Percentiles rank a stretch among this genome's conserved stretches.
These are phyloP conservation scores for Clonostachys solani DNA, from an alignment of 2,329 filamentous ascomycete species.

Conservation along the genomic window DNA sequence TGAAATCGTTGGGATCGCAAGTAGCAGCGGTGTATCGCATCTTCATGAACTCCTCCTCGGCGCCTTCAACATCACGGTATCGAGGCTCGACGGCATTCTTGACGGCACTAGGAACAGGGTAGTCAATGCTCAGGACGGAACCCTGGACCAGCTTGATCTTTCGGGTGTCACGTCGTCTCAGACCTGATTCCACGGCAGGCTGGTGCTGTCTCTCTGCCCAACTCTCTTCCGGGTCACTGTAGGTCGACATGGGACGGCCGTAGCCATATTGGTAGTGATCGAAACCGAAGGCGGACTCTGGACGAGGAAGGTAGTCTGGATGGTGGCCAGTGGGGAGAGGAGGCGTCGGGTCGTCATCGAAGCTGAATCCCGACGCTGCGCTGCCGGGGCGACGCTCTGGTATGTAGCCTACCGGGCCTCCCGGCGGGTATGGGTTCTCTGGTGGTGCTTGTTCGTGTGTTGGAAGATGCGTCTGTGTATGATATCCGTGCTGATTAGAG, in stretches of 20 bases:
- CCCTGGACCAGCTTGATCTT: slow-evolving; percentile 94
- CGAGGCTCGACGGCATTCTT: slow-evolving; percentile 87
- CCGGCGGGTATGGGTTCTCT: too few relatives aligned
- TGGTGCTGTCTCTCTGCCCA: slow-evolving; percentile 71
- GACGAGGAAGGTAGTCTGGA: neutral
- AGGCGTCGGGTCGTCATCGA: neutral
- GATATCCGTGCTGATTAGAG: neutral
- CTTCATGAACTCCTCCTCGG: slow-evolving; percentile 88
- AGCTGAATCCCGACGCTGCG: neutral
- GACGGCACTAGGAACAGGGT: slow-evolving; percentile 88
- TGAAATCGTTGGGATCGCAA: slow-evolving; percentile 93
- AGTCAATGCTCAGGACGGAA: slow-evolving; percentile 87
- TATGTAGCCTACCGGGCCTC: neutral
- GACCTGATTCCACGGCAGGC: slow-evolving; percentile 63
- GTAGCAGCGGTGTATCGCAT: slow-evolving; percentile 94
- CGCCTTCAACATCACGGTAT: slow-evolving; percentile 80
- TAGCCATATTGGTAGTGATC: slow-evolving; percentile 18
- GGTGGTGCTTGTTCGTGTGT: neutral
- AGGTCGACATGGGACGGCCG: neutral
- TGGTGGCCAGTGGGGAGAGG: neutral
- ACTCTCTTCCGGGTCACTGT: slow-evolving; percentile 44
- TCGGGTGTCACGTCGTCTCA: slow-evolving; percentile 84
- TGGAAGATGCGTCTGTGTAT: neutral
- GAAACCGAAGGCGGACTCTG: neutral
- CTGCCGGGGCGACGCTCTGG: neutral